These are phyloP conservation scores for Aspergillus uvarum DNA, from an alignment of 2,329 filamentous ascomycete species.

Conservation along the genomic window DNA sequence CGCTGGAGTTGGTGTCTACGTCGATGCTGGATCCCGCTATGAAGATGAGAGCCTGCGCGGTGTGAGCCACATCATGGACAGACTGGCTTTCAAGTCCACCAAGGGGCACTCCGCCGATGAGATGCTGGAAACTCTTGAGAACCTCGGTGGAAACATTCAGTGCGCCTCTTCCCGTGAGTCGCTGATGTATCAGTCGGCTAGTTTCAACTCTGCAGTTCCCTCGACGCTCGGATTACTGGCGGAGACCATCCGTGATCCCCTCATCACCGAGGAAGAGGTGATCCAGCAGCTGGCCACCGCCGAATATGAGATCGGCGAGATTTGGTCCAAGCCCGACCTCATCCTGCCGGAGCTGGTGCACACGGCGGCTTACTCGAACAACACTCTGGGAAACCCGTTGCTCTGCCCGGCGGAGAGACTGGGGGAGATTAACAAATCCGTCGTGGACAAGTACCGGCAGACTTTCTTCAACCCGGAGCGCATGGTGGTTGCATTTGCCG, in stretches of 20 bases:
- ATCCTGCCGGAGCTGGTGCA: slow-evolving; percentile 95
- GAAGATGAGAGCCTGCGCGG: slow-evolving; percentile 82
- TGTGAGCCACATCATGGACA: slow-evolving; percentile 93
- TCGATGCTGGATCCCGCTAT: slow-evolving; percentile 92
- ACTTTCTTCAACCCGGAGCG: slow-evolving; percentile 85
- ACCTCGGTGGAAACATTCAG: slow-evolving; percentile 90
- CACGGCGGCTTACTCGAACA: slow-evolving; percentile 92
- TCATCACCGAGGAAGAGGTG: slow-evolving; percentile 84
- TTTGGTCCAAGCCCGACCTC: slow-evolving; percentile 95
- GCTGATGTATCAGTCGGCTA: slow-evolving; percentile 98
- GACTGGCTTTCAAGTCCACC: slow-evolving; percentile 90
- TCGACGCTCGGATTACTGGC: slow-evolving; percentile 80
- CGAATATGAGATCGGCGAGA: slow-evolving; percentile 93
- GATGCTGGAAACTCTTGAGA: slow-evolving; percentile 85
- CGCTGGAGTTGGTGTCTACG: slow-evolving; percentile 90
- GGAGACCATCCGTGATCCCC: slow-evolving; percentile 86
- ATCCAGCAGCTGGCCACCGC: slow-evolving; percentile 84
- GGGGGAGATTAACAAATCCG: slow-evolving; percentile 67
- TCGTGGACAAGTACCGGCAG: slow-evolving; percentile 75
- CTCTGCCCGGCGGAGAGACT: slow-evolving; percentile 86
- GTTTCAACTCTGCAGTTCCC: slow-evolving; percentile 90
- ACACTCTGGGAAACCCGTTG: slow-evolving; percentile 90
- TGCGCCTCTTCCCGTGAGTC: slow-evolving; percentile 93
- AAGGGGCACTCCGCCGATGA: slow-evolving; percentile 69
- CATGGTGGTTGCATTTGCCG: slow-evolving; percentile 93